These are phyloP conservation scores for Dichomitus squalens DNA, from an alignment of 1,284 basidiomycete species.

Conservation along the genomic window DNA sequence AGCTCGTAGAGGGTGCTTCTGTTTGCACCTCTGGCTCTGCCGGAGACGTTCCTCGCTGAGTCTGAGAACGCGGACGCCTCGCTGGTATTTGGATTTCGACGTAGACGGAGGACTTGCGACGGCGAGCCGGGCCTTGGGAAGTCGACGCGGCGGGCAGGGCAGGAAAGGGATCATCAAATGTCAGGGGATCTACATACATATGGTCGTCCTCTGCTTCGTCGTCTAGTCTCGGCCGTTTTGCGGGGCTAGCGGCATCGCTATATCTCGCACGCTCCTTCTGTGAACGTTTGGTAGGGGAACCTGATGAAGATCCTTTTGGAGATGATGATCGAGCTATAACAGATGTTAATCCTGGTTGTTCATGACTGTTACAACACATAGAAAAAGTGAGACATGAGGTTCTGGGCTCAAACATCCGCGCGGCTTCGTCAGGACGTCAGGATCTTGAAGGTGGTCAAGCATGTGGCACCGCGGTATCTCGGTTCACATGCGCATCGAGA, in stretches of 20 bases:
- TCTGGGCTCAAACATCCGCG: background rate
- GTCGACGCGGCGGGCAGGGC: background rate
- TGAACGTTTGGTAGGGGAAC: background rate
- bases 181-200: background rate
- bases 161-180: background rate
- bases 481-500: too few relatives aligned
- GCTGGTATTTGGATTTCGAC: conserved; percentile 2
- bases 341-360: background rate
- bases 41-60: background rate
- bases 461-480: too few relatives aligned
- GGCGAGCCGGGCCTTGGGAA: background rate
- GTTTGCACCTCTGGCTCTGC: background rate
- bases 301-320: background rate
- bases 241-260: background rate
- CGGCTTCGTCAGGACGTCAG: too few relatives aligned
- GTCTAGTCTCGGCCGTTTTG: background rate
- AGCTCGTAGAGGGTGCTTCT: background rate
- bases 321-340: background rate
- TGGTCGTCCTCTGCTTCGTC: background rate
- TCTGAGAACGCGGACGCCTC: background rate
- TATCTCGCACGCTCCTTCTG: background rate
- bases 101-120: conserved; percentile 7
- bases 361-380: background rate
- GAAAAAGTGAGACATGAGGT: background rate
- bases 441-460: too few relatives aligned